A percentile compares a stretch with the other conserved stretches of the same genome.
These are phyloP conservation scores for Henckelia pumila DNA, from an alignment of 257 asterid genomes.

Conservation along the genomic window DNA sequence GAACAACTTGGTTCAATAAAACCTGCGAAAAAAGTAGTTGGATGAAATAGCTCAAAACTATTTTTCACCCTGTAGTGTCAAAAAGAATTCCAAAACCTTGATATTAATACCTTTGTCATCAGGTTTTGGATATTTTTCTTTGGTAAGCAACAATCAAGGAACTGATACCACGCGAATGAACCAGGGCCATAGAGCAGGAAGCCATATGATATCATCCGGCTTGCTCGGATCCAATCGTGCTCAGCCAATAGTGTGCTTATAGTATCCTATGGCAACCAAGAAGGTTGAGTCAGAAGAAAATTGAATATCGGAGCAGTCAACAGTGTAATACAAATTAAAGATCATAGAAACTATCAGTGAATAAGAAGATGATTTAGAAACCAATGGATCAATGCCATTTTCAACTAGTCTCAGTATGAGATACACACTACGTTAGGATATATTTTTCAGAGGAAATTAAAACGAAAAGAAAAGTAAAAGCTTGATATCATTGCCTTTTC, in stretches of 20 bases:
- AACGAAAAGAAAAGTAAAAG: neutral
- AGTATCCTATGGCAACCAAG: conserved; percentile 46
- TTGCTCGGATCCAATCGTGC: conserved; percentile 81
- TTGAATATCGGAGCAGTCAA: too few species aligned
- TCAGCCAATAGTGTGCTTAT: conserved; percentile 43
- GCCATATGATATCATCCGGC: conserved; percentile 85
- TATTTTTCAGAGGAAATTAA: neutral
- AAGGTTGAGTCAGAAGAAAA: neutral
- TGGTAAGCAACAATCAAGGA: conserved; percentile 76
- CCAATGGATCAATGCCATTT: neutral
- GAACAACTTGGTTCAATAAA: conserved; percentile 67
- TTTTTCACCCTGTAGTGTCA: neutral
- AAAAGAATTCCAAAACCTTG: conserved; percentile 9
- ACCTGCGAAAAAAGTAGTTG: conserved; percentile 48
- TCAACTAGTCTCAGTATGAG: neutral
- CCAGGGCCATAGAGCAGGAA: conserved; percentile 89
- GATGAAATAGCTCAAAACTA: conserved; percentile 9
- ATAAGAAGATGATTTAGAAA: neutral
- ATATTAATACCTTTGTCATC: conserved; percentile 58
- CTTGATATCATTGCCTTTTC: too few species aligned
- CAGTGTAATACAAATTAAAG: neutral
- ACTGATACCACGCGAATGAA: conserved; percentile 86
- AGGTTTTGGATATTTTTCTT: conserved; percentile 59
- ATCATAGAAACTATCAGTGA: neutral
- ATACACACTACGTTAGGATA: neutral